Percentiles rank a stretch among this genome's conserved stretches.
Evolutionary conservation across 345 rosid genomes (phyloP).

Genomic region (Hibiscus tridactylites): DNA sequence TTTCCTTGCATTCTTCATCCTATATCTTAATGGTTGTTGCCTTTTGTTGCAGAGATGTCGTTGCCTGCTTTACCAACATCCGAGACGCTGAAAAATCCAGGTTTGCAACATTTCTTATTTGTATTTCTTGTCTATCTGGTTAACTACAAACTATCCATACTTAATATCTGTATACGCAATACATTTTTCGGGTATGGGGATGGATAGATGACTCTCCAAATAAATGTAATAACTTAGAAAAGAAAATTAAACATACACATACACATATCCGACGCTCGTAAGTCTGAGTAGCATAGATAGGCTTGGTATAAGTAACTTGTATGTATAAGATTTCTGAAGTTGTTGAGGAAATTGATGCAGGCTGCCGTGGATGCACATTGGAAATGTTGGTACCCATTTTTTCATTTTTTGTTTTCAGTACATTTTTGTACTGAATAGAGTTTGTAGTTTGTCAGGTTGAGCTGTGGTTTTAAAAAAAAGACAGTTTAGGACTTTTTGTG

Average conservation of each 20-base stretch:
- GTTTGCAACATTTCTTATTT: slow-evolving; percentile 23
- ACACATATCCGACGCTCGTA: no score
- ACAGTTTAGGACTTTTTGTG: neutral
- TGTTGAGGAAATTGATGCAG: slow-evolving; percentile 31
- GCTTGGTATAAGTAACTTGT: neutral
- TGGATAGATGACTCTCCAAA: no score
- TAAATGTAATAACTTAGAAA: no score
- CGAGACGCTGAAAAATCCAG: slow-evolving; percentile 56
- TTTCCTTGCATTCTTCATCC: neutral
- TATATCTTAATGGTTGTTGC: neutral
- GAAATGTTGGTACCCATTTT: slow-evolving; percentile 37
- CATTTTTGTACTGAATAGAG: slow-evolving; percentile 39
- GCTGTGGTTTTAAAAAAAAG: neutral
- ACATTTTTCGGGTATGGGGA: no score
- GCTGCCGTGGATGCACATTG: slow-evolving; percentile 33
- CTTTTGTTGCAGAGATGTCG: slow-evolving; percentile 76
- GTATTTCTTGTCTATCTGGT: no score
- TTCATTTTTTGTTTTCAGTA: slow-evolving; percentile 54
- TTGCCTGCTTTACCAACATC: slow-evolving; percentile 93
- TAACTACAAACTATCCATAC: no score
- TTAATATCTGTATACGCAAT: no score
- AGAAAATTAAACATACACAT: no score
- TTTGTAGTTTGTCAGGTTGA: slow-evolving; percentile 9
- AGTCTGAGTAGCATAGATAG: neutral
- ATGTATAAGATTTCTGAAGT: neutral